Evolutionary conservation across 2,329 filamentous ascomycete species (phyloP).

Genomic region (Venturia effusa): DNA sequence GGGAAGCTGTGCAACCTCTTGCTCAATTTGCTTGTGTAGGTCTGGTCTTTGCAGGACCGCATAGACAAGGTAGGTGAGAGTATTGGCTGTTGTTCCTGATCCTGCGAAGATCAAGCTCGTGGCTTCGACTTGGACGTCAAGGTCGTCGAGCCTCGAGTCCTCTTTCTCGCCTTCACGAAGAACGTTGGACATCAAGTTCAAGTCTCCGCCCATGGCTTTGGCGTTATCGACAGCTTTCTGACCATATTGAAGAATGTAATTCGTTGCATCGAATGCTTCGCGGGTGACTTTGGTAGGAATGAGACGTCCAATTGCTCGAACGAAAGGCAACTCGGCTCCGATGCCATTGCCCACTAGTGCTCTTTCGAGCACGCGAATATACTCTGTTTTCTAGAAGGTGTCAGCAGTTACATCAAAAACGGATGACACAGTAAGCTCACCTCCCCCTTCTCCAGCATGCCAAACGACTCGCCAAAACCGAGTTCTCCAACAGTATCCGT

Average conservation of each 20-base stretch:
- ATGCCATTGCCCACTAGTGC: conserved; percentile 25
- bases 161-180: conserved; percentile 23
- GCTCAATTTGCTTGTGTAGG: conserved; percentile 6
- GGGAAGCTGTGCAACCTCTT: conserved; percentile 1
- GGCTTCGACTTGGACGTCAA: conserved; percentile 24
- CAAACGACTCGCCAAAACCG: conserved; percentile 29
- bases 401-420: background rate
- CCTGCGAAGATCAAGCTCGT: conserved; percentile 26
- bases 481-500: conserved; percentile 28
- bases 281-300: conserved; percentile 4
- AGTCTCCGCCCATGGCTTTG: conserved; percentile 12
- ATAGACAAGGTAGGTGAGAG: conserved; percentile 25
- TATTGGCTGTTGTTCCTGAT: conserved; percentile 24
- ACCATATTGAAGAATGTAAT: conserved; percentile 17
- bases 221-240: conserved; percentile 19
- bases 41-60: conserved; percentile 18
- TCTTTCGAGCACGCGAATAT: conserved; percentile 26
- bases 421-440: conserved; percentile 14
- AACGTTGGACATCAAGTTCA: conserved; percentile 24
- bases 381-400: conserved; percentile 21
- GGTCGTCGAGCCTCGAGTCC: conserved; percentile 21
- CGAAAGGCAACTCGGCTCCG: conserved; percentile 25
- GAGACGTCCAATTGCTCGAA: conserved; percentile 20
- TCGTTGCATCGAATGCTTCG: conserved; percentile 5
- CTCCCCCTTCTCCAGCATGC: conserved; percentile 26